These are phyloP conservation scores for Capsella bursapastoris DNA, from an alignment of 345 rosid genomes.

Conservation along the genomic window DNA sequence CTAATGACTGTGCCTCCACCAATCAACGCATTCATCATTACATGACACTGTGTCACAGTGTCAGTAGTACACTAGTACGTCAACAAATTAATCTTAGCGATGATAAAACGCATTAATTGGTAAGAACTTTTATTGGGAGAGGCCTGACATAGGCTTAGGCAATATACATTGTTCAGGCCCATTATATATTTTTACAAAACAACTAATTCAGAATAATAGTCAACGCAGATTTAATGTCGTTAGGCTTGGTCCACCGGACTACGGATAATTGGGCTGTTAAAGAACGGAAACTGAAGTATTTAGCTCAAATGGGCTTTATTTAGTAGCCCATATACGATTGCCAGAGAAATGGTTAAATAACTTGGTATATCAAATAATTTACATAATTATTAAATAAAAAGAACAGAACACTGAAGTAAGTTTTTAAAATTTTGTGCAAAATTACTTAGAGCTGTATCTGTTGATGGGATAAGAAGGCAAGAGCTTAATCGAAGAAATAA, in stretches of 20 bases:
- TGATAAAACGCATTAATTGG: neutral
- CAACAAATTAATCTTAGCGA: neutral
- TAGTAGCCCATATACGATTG: neutral
- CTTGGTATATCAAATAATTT: no score
- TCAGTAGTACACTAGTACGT: neutral
- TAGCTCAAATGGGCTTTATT: neutral
- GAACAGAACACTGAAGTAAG: no score
- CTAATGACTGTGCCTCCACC: constrained; percentile 14
- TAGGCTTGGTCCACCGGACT: no score
- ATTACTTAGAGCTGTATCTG: neutral
- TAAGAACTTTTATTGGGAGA: neutral
- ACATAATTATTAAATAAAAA: no score
- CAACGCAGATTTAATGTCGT: neutral
- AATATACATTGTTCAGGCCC: neutral
- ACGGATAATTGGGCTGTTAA: no score
- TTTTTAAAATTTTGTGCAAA: neutral
- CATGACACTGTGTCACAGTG: constrained; percentile 1
- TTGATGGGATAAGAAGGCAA: neutral
- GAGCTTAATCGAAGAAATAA: neutral
- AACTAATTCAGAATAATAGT: no score
- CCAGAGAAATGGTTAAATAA: no score
- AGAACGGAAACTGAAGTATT: neutral
- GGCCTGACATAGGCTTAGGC: neutral
- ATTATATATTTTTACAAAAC: neutral
- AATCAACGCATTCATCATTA: constrained; percentile 31